A percentile compares a stretch with the other conserved stretches of the same genome.
Conservation (phyloP, 176 grass and related monocot species). For the Miscanthus lutarioriparius region DNA sequence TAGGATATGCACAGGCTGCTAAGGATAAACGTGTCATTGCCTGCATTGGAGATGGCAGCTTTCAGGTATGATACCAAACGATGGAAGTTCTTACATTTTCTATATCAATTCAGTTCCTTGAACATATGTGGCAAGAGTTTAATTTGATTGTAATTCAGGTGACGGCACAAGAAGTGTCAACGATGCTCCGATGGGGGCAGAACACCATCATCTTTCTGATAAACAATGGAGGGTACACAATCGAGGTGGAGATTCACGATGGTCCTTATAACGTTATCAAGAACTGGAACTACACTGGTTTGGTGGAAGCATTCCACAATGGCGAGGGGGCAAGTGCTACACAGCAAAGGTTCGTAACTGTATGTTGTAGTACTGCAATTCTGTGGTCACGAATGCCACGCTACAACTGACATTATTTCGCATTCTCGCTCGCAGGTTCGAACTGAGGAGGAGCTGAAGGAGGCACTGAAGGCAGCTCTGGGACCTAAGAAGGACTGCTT, state of each 20-base stretch:
- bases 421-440: constrained; percentile 16
- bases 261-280: constrained; percentile 63
- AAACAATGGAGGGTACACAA: constrained; percentile 65
- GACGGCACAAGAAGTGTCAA: constrained; percentile 56
- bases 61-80: constrained; percentile 41
- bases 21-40: constrained; percentile 64
- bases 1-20: constrained; percentile 54
- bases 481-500: constrained; percentile 48
- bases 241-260: constrained; percentile 67
- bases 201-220: constrained; percentile 63
- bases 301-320: constrained; percentile 54
- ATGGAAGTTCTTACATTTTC: background rate
- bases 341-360: constrained; percentile 40
- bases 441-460: constrained; percentile 53
- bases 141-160: constrained; percentile 35
- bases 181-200: constrained; percentile 53
- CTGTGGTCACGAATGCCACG: background rate
- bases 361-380: background rate
- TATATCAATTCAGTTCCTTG: background rate
- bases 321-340: constrained; percentile 56
- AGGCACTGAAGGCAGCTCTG: constrained; percentile 27
- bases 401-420: background rate
- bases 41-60: constrained; percentile 60
- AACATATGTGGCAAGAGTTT: background rate
- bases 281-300: constrained; percentile 59